These are phyloP conservation scores for Solanum piurae DNA, from an alignment of 257 asterid species.

Conservation along the genomic window DNA sequence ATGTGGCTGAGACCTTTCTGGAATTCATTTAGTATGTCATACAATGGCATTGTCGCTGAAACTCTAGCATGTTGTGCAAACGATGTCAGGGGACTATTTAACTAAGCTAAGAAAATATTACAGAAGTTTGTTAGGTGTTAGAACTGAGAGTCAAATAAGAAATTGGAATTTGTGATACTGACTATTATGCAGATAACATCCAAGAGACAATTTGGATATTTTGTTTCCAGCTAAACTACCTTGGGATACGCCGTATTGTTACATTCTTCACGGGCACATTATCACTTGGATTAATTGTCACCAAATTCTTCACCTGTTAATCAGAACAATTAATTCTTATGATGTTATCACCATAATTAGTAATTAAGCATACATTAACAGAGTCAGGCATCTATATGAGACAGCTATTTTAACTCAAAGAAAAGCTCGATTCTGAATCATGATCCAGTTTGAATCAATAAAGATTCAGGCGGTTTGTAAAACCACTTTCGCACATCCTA, in stretches of 20 bases:
- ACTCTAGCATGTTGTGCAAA: slow-evolving; percentile 5
- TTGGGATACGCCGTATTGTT: slow-evolving; percentile 56
- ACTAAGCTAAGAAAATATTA: background rate
- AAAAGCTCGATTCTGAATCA: background rate
- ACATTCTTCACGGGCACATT: slow-evolving; percentile 40
- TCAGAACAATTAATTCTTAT: background rate
- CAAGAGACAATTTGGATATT: background rate
- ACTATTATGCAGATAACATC: background rate
- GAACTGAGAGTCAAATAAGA: background rate
- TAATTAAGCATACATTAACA: background rate
- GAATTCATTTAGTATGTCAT: slow-evolving; percentile 60
- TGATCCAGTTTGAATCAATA: background rate
- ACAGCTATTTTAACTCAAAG: background rate
- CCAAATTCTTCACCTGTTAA: slow-evolving; percentile 61
- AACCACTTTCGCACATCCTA: background rate
- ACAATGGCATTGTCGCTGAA: slow-evolving; percentile 33
- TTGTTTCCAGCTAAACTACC: slow-evolving; percentile 20
- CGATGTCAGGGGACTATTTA: background rate
- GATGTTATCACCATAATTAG: background rate
- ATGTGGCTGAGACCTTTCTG: slow-evolving; percentile 81
- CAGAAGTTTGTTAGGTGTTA: background rate
- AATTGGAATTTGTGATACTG: background rate
- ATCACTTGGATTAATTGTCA: slow-evolving; percentile 41
- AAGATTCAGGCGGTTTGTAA: background rate
- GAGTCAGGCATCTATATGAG: background rate